phyloP scores from a whole-genome alignment of 257 asterid genomes.

The Echites panduratus region DNA sequence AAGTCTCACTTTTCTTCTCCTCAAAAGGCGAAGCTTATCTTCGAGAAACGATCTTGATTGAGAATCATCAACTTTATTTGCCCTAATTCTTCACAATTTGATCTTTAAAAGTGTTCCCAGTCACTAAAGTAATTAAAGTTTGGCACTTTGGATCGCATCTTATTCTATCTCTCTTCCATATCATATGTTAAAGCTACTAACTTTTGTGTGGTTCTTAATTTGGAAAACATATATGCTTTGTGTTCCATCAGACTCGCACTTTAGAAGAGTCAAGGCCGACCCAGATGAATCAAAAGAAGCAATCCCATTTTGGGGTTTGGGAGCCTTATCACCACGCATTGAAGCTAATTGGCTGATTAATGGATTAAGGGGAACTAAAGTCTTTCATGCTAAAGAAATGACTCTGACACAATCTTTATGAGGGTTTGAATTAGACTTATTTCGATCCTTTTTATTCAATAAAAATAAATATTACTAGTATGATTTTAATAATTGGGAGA shows the following conservation, averaged over 20 bases:
- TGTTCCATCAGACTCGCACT: background rate
- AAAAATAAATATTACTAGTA: no score
- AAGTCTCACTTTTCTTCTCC: background rate
- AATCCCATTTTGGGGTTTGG: background rate
- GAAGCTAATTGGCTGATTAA: background rate
- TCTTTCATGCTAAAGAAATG: no score
- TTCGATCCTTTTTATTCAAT: no score
- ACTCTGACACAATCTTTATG: no score
- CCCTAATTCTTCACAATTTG: background rate
- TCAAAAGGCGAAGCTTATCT: conserved; percentile 13
- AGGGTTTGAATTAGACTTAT: no score
- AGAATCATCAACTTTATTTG: conserved; percentile 4
- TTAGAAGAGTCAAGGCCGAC: background rate
- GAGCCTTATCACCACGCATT: background rate
- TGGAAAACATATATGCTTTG: background rate
- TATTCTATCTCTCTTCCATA: no score
- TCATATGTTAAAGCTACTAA: background rate
- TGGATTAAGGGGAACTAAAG: background rate
- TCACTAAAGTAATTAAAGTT: background rate
- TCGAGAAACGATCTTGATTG: conserved; percentile 4
- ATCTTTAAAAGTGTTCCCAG: background rate
- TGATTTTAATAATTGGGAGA: no score
- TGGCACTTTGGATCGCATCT: background rate
- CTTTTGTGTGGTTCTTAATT: background rate
- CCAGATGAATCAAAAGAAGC: background rate